Percentiles rank a stretch among this genome's conserved stretches.
phyloP scores from a whole-genome alignment of 441 rosid genomes.

The Eruca vesicaria region DNA sequence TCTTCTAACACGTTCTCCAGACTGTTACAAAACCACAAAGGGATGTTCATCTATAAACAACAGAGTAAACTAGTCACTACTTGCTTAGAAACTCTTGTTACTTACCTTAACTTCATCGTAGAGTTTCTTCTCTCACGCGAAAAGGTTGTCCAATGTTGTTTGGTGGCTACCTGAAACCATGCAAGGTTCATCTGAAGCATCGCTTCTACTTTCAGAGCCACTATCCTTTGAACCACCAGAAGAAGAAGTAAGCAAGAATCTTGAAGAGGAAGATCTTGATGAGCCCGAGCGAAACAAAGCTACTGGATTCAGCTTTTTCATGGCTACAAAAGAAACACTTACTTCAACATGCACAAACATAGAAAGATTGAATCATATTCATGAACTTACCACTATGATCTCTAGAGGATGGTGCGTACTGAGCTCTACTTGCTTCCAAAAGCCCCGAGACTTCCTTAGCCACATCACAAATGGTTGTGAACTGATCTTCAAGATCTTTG shows the following conservation, averaged over 20 bases:
- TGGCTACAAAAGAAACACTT: constrained; percentile 51
- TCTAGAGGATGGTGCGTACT: constrained; percentile 46
- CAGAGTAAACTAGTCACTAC: background rate
- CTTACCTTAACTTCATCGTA: constrained; percentile 87
- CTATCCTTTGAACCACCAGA: too few species aligned
- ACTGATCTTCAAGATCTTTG: constrained; percentile 88
- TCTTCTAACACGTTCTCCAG: constrained; percentile 83
- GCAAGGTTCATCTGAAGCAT: constrained; percentile 74
- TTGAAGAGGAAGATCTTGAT: constrained; percentile 84
- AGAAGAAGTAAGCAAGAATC: constrained; percentile 67
- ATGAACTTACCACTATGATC: constrained; percentile 71
- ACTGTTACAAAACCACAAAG: constrained; percentile 40
- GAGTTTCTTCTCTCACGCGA: constrained; percentile 98
- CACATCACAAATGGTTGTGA: constrained; percentile 56
- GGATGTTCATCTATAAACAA: background rate
- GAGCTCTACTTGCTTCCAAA: constrained; percentile 84
- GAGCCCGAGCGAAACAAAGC: constrained; percentile 92
- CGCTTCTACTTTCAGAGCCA: constrained; percentile 66
- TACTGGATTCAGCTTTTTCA: constrained; percentile 92
- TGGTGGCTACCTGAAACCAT: constrained; percentile 81
- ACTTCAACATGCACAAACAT: constrained; percentile 1
- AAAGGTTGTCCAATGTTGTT: constrained; percentile 79
- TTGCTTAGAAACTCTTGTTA: too few species aligned
- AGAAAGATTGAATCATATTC: background rate
- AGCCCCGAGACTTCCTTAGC: constrained; percentile 79